phyloP scores from a whole-genome alignment of 177 flowering plant species.

The Telopea speciosissima region DNA sequence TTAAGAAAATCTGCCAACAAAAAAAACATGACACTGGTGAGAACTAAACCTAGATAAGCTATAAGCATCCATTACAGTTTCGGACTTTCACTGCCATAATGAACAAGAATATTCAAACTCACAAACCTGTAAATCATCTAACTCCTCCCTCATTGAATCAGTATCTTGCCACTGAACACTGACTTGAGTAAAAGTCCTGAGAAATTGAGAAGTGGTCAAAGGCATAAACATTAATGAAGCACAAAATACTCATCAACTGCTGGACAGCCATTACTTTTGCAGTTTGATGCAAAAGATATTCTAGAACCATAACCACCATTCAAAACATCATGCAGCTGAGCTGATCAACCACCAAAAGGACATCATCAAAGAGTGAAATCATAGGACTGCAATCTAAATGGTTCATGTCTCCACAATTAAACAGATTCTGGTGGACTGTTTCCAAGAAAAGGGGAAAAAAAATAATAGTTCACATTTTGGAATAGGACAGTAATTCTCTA shows the following conservation, averaged over 20 bases:
- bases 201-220: conserved; percentile 9
- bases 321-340: neutral
- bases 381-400: neutral
- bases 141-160: conserved; percentile 93
- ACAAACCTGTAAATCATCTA: conserved; percentile 94
- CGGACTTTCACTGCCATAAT: neutral
- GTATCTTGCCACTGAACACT: conserved; percentile 96
- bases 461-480: too few species aligned
- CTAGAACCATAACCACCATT: neutral
- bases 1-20: conserved; percentile 76
- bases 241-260: neutral
- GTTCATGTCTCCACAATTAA: too few species aligned
- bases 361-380: neutral
- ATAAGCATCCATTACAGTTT: neutral
- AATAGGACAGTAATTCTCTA: too few species aligned
- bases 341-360: neutral
- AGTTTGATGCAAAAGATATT: neutral
- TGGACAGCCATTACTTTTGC: neutral
- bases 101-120: neutral
- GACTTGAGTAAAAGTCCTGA: conserved; percentile 98
- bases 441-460: too few species aligned
- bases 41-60: neutral
- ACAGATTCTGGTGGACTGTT: too few species aligned
- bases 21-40: neutral
- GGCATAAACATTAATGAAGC: neutral